Evolutionary conservation across 345 rosid species (phyloP).

Genomic region (Kernera saxatilis): DNA sequence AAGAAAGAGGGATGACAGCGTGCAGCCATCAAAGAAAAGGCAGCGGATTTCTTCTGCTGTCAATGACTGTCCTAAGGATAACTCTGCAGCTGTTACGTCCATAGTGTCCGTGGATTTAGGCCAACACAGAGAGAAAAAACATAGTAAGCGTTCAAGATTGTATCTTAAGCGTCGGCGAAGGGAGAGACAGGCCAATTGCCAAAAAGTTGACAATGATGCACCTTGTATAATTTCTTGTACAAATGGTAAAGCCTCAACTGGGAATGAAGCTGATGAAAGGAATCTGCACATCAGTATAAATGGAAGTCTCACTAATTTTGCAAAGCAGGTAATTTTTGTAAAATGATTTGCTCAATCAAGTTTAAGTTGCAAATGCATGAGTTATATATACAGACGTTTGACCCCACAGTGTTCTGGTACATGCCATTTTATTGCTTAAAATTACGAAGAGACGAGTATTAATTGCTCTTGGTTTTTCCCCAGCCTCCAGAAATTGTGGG

Average conservation of each 20-base stretch:
- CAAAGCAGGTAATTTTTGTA: slow-evolving; percentile 15
- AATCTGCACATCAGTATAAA: not conserved
- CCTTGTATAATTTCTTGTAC: slow-evolving; percentile 13
- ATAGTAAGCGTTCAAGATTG: slow-evolving; percentile 24
- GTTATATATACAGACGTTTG: not conserved
- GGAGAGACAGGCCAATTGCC: slow-evolving; percentile 6
- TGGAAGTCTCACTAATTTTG: not conserved
- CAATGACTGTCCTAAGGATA: slow-evolving; percentile 5
- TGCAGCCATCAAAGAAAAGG: slow-evolving; percentile 23
- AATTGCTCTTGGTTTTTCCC: not conserved
- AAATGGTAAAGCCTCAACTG: slow-evolving; percentile 9
- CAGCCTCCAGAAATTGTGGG: not conserved
- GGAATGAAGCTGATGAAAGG: not conserved
- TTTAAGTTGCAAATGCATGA: not conserved
- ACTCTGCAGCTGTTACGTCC: not conserved
- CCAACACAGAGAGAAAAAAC: slow-evolving; percentile 5
- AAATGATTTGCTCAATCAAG: not conserved
- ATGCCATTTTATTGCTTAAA: not conserved
- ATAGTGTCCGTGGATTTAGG: not conserved
- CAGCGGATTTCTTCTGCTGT: slow-evolving; percentile 14
- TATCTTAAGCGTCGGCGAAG: slow-evolving; percentile 29
- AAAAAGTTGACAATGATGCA: not conserved
- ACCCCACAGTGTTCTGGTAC: not conserved
- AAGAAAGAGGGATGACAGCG: slow-evolving; percentile 20
- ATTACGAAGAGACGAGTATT: not conserved